Conservation (phyloP, 768 basidiomycete genomes). For the Lactarius akahatsu region DNA sequence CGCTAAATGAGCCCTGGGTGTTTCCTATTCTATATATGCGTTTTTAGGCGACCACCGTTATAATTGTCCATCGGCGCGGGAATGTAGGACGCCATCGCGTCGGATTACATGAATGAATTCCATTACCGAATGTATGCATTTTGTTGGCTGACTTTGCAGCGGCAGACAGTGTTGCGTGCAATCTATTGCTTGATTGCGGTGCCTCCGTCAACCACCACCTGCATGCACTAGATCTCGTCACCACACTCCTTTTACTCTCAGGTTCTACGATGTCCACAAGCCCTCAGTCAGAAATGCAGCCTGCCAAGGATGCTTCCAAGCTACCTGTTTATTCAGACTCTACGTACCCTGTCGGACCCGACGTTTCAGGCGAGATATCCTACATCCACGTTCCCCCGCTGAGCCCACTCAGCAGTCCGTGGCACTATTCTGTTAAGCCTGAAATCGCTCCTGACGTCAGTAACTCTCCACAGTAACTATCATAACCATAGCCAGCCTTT, state of each 20-base stretch:
- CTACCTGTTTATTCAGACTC: slow-evolving; percentile 16
- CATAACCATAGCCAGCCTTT: slow-evolving; percentile 9
- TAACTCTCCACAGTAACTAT: slow-evolving; percentile 3
- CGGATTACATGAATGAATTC: slow-evolving; percentile 23
- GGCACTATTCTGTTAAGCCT: neutral
- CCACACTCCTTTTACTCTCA: slow-evolving; percentile 2
- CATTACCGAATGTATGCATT: slow-evolving; percentile 16
- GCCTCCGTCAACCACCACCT: neutral
- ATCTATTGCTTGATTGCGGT: neutral
- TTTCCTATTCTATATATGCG: slow-evolving; percentile 26
- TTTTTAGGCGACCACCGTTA: slow-evolving; percentile 16
- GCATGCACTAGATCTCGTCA: slow-evolving; percentile 6
- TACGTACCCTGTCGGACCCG: slow-evolving; percentile 22
- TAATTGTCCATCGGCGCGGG: slow-evolving; percentile 12
- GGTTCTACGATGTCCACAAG: neutral
- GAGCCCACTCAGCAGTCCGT: slow-evolving; percentile 19
- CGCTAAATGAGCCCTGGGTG: slow-evolving; percentile 10
- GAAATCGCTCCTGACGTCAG: neutral
- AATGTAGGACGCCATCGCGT: slow-evolving; percentile 12
- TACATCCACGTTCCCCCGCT: slow-evolving; percentile 21
- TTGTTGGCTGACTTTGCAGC: slow-evolving; percentile 20
- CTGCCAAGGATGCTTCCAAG: slow-evolving; percentile 9
- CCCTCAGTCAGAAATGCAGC: slow-evolving; percentile 13
- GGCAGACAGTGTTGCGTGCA: neutral
- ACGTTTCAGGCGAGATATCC: slow-evolving; percentile 13